phyloP scores from a whole-genome alignment of 2,329 filamentous ascomycete species.

The Escovopsis sp. region DNA sequence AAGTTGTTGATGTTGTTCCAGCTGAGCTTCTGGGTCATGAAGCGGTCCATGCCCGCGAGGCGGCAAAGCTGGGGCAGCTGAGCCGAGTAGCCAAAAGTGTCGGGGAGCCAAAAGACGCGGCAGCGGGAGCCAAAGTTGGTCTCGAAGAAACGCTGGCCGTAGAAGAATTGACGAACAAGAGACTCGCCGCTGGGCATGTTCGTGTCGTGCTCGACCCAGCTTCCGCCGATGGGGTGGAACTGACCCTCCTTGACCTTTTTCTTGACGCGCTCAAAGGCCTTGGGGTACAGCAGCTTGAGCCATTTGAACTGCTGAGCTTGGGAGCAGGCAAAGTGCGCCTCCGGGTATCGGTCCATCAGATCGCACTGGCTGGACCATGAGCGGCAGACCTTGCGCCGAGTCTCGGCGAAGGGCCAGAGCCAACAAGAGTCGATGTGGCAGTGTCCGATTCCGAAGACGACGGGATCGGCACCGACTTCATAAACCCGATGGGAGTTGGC shows the following conservation, averaged over 20 bases:
- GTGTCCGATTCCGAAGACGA: constrained; percentile 83
- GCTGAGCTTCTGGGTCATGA: constrained; percentile 96
- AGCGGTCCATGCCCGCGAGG: constrained; percentile 87
- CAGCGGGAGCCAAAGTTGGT: constrained; percentile 80
- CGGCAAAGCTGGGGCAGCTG: constrained; percentile 90
- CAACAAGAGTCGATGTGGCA: constrained; percentile 98
- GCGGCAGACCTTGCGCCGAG: constrained; percentile 86
- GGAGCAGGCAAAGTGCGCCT: constrained; percentile 82
- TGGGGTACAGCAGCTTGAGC: constrained; percentile 81
- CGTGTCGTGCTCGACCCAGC: constrained; percentile 98
- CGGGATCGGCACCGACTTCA: constrained; percentile 53
- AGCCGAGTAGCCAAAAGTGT: constrained; percentile 94
- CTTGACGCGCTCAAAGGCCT: constrained; percentile 81
- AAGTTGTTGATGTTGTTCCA: constrained; percentile 99
- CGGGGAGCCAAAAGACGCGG: constrained; percentile 91
- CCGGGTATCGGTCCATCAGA: constrained; percentile 86
- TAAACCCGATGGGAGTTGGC: constrained; percentile 80
- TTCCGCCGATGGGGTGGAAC: constrained; percentile 92
- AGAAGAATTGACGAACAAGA: constrained; percentile 83
- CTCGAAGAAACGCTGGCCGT: constrained; percentile 90
- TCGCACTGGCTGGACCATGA: constrained; percentile 97
- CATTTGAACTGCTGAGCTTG: constrained; percentile 98
- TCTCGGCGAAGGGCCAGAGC: constrained; percentile 98
- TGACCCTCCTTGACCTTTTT: constrained; percentile 76
- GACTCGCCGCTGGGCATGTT: constrained; percentile 95